Conservation (phyloP, 2,329 filamentous ascomycete species). For the Neophaeococcomyces mojaviensis region DNA sequence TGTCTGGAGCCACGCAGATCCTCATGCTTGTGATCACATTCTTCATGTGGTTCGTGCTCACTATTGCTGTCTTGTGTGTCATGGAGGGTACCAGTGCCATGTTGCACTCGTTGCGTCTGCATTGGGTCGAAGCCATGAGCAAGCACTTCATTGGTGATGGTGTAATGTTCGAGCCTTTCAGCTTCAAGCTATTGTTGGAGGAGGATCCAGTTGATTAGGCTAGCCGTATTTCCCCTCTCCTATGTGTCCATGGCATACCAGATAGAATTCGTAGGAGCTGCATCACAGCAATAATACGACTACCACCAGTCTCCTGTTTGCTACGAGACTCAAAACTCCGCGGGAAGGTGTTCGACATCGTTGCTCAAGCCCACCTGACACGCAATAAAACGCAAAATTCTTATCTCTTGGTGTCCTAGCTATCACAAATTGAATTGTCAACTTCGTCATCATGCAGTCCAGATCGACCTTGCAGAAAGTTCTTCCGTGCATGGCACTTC, state of each 20-base stretch:
- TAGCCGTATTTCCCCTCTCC: too few relatives aligned
- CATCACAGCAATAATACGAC: too few relatives aligned
- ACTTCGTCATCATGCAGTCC: not conserved
- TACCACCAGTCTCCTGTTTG: too few relatives aligned
- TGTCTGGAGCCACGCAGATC: slow-evolving; percentile 59
- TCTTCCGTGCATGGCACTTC: not conserved
- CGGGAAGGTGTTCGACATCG: too few relatives aligned
- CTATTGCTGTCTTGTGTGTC: slow-evolving; percentile 70
- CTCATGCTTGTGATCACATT: slow-evolving; percentile 77
- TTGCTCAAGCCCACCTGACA: too few relatives aligned
- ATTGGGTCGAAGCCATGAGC: slow-evolving; percentile 97
- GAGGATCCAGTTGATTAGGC: slow-evolving; percentile 55
- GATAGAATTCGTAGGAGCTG: slow-evolving; percentile 4
- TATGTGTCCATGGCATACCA: not conserved
- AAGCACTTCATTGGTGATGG: slow-evolving; percentile 93
- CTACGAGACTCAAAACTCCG: too few relatives aligned
- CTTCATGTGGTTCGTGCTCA: slow-evolving; percentile 82
- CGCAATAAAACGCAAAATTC: too few relatives aligned
- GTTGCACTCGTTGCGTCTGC: slow-evolving; percentile 82
- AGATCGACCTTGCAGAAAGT: not conserved
- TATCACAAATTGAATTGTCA: too few relatives aligned
- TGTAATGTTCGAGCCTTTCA: slow-evolving; percentile 80
- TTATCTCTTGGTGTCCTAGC: too few relatives aligned
- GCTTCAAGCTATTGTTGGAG: slow-evolving; percentile 74
- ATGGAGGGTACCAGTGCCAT: slow-evolving; percentile 97